phyloP scores from a whole-genome alignment of 2,329 filamentous ascomycete genomes.

The Lecanosticta acicola region DNA sequence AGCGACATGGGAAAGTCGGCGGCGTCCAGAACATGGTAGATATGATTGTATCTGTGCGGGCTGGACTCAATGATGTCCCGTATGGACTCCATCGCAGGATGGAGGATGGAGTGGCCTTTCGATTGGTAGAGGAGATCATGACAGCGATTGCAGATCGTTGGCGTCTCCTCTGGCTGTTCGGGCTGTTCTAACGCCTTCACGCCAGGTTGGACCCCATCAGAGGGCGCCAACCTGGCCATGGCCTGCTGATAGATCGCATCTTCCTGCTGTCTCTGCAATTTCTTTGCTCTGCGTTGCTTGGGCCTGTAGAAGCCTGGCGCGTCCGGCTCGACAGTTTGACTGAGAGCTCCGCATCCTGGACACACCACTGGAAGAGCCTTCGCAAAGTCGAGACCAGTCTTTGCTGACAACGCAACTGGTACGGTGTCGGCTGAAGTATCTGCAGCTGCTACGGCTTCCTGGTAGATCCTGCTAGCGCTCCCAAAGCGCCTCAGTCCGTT shows the following conservation, averaged over 20 bases:
- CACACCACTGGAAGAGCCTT: constrained; percentile 36
- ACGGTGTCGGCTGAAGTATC: not conserved
- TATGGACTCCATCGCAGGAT: constrained; percentile 76
- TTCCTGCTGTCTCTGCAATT: constrained; percentile 29
- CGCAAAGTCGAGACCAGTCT: constrained; percentile 7
- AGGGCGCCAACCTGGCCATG: constrained; percentile 15
- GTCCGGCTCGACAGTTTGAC: constrained; percentile 50
- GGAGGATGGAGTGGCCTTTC: constrained; percentile 63
- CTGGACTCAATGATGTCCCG: constrained; percentile 81
- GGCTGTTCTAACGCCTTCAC: not conserved
- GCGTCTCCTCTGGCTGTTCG: constrained; percentile 2
- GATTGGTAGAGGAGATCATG: constrained; percentile 75
- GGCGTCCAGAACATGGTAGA: constrained; percentile 92
- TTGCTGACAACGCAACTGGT: not conserved
- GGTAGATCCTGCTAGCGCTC: constrained; percentile 2
- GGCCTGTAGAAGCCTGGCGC: constrained; percentile 55
- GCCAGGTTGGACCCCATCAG: not conserved
- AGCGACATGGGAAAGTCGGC: constrained; percentile 96
- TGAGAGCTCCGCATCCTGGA: constrained; percentile 58
- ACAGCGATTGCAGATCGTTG: constrained; percentile 71
- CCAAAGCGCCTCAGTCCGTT: constrained; percentile 8
- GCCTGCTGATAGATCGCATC: constrained; percentile 34
- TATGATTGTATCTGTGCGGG: constrained; percentile 82
- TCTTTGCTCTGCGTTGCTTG: constrained; percentile 36
- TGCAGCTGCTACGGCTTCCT: not conserved